phyloP scores from a whole-genome alignment of 805 yeast genomes.

The Pichia eremophila region DNA sequence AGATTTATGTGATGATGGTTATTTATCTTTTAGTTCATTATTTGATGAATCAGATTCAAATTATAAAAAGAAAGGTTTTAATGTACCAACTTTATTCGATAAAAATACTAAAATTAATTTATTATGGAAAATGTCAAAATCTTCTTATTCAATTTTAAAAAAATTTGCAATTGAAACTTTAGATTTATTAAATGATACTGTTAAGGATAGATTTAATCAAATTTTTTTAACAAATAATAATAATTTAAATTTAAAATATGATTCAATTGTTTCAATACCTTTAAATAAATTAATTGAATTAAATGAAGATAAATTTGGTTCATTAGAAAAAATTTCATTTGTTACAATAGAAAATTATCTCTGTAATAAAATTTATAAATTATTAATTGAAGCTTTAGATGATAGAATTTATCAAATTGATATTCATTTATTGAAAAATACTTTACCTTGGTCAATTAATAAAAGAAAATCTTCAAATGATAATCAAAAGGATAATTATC shows the following conservation, averaged over 20 bases:
- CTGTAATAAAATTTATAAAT: constrained; percentile 48
- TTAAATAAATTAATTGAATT: constrained; percentile 31
- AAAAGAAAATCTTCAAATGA: constrained; percentile 43
- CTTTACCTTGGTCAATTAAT: constrained; percentile 29
- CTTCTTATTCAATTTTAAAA: constrained; percentile 53
- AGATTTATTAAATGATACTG: constrained; percentile 62
- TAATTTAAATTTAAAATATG: constrained; percentile 52
- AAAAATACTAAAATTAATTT: constrained; percentile 69
- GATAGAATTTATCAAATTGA: constrained; percentile 34
- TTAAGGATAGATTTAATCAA: constrained; percentile 72
- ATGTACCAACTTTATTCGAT: constrained; percentile 69
- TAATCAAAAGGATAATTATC: constrained; percentile 16
- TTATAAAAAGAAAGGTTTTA: constrained; percentile 51
- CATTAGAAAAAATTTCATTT: constrained; percentile 64
- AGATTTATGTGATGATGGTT: constrained; percentile 57
- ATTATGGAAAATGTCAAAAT: constrained; percentile 68
- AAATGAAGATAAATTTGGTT: constrained; percentile 41
- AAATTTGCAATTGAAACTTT: constrained; percentile 64
- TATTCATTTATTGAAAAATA: constrained; percentile 17
- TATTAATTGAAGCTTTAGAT: constrained; percentile 50
- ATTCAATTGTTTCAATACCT: constrained; percentile 48
- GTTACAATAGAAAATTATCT: constrained; percentile 60
- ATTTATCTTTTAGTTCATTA: constrained; percentile 55
- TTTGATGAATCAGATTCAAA: constrained; percentile 37
- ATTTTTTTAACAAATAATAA: constrained; percentile 59